Percentiles rank a stretch among this genome's conserved stretches.
These are phyloP conservation scores for Podospora comata DNA, from an alignment of 495 filamentous ascomycete species.

Conservation along the genomic window DNA sequence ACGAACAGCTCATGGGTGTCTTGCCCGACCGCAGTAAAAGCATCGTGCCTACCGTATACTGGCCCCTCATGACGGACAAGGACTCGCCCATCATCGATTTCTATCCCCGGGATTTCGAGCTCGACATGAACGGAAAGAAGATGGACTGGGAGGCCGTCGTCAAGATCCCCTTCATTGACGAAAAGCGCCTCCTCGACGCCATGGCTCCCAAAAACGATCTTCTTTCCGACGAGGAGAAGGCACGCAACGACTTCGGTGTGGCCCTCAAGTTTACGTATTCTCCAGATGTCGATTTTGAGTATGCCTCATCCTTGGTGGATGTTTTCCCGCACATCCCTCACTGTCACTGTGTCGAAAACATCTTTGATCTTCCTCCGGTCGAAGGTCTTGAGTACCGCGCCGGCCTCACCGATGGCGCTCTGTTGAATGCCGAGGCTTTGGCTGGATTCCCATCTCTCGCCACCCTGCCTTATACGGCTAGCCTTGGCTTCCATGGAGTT, in stretches of 20 bases:
- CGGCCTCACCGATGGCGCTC: constrained; percentile 82
- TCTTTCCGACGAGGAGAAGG: constrained; percentile 70
- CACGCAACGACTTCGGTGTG: constrained; percentile 86
- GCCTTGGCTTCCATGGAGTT: constrained; percentile 84
- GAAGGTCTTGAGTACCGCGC: constrained; percentile 85
- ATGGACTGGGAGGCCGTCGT: constrained; percentile 99
- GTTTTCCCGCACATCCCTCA: constrained; percentile 86
- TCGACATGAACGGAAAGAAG: constrained; percentile 99
- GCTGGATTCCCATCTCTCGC: constrained; percentile 92
- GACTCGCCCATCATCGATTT: constrained; percentile 98
- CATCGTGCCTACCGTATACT: constrained; percentile 86
- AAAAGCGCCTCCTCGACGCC: constrained; percentile 74
- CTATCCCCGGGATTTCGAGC: constrained; percentile 94
- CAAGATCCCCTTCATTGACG: constrained; percentile 98
- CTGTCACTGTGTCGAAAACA: constrained; percentile 90
- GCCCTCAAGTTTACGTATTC: constrained; percentile 90
- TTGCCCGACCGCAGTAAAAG: constrained; percentile 94
- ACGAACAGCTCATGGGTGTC: constrained; percentile 97
- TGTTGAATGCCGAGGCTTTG: constrained; percentile 73
- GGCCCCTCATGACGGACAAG: constrained; percentile 83
- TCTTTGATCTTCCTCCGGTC: constrained; percentile 88
- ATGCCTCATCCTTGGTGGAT: constrained; percentile 81
- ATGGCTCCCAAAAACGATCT: constrained; percentile 79
- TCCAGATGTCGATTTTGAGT: constrained; percentile 68
- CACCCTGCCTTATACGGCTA: constrained; percentile 73